Evolutionary conservation across 164 flowering plant species (phyloP), one percentile per base, ranked within the genome.

Genomic region (Aristolochia contorta): DNA sequence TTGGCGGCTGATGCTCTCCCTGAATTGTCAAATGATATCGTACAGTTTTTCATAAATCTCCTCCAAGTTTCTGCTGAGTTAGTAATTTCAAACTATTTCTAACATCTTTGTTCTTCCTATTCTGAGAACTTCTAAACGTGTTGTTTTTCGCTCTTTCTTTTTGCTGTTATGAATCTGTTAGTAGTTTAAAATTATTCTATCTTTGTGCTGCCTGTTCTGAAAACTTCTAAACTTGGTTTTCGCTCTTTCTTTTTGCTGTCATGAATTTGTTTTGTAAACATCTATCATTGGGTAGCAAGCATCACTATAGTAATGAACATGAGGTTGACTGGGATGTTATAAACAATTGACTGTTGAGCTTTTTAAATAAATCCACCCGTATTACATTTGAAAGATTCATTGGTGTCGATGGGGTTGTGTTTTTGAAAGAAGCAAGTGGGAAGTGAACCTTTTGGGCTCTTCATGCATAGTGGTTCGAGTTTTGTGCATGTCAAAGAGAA

Each of bases 1-100:
- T 80, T 94, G 51, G 86, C 69, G 2, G 87, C 90, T 57, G 97
- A 91, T 79, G 93, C 93, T 21, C 74, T 67, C 64, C 91, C 96
- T 65, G 84, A 83, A 27, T 56, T 83, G 57, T 22, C 78, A 63
- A 77, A 70, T 60, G 49, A 64, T 66, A 54, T 88, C 18, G 85
- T 83, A 61, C 75, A 71, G 33, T 81, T 91, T 61, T 79, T 88
- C 73, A 79, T 85, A 56, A 76, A 68, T 69, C 83, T 94, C 65
- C 80, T 89, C 75, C 86, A 82, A 71, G 47, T 66, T 74, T 70
- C 93, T 65, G 91, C 97, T 6, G 85, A 80, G 99, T 94, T 76
- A 73, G 91, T 72, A 37, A 21, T 57, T 25, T 16, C 3, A 18
- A 61, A 16, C 12, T 32, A 12, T 21, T 32, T n/a, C 64, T 30